Evolutionary conservation across 2,329 filamentous ascomycete genomes (phyloP).

Genomic region (Huntiella decipiens): DNA sequence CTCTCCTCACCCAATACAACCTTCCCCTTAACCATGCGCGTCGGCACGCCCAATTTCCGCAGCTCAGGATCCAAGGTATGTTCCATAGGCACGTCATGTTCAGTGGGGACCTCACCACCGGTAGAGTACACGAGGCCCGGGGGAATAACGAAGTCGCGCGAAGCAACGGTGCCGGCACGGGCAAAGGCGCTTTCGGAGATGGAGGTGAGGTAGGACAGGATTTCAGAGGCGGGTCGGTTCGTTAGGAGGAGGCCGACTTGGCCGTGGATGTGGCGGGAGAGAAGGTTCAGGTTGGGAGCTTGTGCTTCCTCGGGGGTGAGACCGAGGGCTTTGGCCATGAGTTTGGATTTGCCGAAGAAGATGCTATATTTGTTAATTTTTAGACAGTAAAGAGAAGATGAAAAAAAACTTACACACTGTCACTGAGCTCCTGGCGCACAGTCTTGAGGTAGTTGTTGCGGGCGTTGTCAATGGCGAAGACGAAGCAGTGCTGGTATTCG

Average conservation of each 20-base stretch:
- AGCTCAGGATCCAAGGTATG: constrained; percentile 83
- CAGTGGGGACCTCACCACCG: constrained; percentile 58
- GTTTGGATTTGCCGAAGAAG: constrained; percentile 98
- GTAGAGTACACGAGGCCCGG: constrained; percentile 64
- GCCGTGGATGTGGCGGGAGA: constrained; percentile 53
- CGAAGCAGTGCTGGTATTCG: constrained; percentile 77
- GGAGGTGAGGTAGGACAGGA: constrained; percentile 53
- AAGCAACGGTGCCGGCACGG: constrained; percentile 60
- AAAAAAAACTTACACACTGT: constrained; percentile 68
- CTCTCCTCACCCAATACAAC: constrained; percentile 47
- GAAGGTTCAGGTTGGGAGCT: constrained; percentile 55
- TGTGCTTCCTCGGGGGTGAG: constrained; percentile 57
- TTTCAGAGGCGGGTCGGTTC: constrained; percentile 47
- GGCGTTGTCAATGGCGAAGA: constrained; percentile 93
- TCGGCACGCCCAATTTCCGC: constrained; percentile 75
- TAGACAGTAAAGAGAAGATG: too few species aligned
- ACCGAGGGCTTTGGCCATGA: constrained; percentile 91
- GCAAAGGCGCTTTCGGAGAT: constrained; percentile 74
- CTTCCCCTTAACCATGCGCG: constrained; percentile 70
- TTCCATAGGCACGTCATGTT: constrained; percentile 71
- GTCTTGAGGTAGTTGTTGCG: constrained; percentile 91
- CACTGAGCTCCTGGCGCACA: constrained; percentile 64
- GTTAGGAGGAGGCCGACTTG: constrained; percentile 85
- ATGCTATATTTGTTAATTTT: constrained; percentile 32
- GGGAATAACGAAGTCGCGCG: constrained; percentile 62